Conservation (phyloP, 2,329 filamentous ascomycete genomes). For the Hymenoscyphus albidus region DNA sequence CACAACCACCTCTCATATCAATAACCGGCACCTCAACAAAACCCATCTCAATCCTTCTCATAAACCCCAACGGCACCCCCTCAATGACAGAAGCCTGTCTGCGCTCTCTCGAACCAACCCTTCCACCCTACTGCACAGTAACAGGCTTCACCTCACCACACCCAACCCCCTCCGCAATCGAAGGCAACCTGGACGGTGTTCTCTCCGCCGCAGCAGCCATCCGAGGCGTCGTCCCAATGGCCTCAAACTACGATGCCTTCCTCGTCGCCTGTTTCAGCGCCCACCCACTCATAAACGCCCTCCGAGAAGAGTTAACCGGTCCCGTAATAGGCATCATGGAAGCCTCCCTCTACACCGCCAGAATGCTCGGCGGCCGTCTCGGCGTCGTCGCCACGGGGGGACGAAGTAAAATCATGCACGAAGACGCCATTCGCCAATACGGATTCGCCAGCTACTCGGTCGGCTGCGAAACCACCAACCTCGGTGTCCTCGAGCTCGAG, state of each 20-base stretch:
- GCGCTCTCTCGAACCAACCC: conserved; percentile 39
- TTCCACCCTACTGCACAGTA: conserved; percentile 46
- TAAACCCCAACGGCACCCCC: conserved; percentile 46
- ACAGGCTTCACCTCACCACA: conserved; percentile 48
- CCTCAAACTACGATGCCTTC: conserved; percentile 58
- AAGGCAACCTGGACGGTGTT: conserved; percentile 47
- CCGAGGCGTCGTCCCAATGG: conserved; percentile 43
- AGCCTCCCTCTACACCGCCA: conserved; percentile 52
- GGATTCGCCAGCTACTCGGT: conserved; percentile 51
- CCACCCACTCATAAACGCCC: conserved; percentile 66
- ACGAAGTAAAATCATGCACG: conserved; percentile 64
- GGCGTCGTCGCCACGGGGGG: conserved; percentile 85
- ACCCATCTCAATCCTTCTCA: conserved; percentile 41
- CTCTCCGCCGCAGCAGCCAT: conserved; percentile 47
- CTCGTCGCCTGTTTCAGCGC: conserved; percentile 84
- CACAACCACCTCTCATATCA: conserved; percentile 20
- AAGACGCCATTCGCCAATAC: conserved; percentile 60
- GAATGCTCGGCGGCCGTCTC: conserved; percentile 57
- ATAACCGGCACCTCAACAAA: conserved; percentile 30
- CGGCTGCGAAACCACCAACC: conserved; percentile 52
- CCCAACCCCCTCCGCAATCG: conserved; percentile 48
- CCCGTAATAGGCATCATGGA: conserved; percentile 83
- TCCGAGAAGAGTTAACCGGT: conserved; percentile 46
- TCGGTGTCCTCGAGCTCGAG: conserved; percentile 79
- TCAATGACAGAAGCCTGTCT: conserved; percentile 47